Conservation (phyloP, 257 asterid species). For the Gynochthodes officinalis region DNA sequence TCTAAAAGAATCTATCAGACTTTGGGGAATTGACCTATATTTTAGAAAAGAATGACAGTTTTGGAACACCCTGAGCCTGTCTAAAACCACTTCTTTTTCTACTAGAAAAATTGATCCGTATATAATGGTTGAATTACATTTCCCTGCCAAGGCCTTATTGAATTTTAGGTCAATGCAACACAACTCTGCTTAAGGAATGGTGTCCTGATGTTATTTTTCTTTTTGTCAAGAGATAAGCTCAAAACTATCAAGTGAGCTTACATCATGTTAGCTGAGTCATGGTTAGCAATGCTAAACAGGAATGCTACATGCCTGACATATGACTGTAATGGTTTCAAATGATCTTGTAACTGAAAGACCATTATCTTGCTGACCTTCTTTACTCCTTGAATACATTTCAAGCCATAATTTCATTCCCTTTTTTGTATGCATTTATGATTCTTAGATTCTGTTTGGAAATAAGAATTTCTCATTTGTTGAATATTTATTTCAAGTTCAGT, state of each 20-base stretch:
- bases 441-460: neutral
- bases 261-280: neutral
- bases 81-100: neutral
- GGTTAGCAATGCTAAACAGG: neutral
- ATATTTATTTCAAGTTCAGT: neutral
- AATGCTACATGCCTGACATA: neutral
- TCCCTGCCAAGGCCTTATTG: neutral
- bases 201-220: neutral
- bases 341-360: neutral
- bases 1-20: too few species aligned
- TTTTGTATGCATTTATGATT: neutral
- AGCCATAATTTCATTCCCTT: neutral
- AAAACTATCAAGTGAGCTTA: neutral
- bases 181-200: neutral
- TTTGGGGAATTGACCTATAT: too few species aligned
- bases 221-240: neutral
- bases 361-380: neutral
- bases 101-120: neutral
- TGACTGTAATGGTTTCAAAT: neutral
- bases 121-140: neutral
- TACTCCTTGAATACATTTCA: neutral
- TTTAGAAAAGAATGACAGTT: neutral
- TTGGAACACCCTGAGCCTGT: neutral
- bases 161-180: neutral
- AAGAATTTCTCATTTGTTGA: neutral